These are phyloP conservation scores for Alternaria dauci DNA, from an alignment of 2,329 filamentous ascomycete species.

Conservation along the genomic window DNA sequence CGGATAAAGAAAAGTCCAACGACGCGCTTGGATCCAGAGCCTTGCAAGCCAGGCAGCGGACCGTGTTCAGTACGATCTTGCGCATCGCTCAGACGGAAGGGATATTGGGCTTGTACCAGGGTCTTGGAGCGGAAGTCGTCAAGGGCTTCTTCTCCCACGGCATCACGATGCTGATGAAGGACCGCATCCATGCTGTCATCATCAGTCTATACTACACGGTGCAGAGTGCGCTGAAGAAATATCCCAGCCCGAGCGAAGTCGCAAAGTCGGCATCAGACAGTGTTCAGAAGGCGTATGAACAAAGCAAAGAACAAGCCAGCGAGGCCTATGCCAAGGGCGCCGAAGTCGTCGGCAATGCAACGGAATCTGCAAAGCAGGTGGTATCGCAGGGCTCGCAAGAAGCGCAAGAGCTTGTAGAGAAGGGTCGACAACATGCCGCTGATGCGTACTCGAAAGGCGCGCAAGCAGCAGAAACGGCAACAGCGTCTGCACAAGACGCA, in stretches of 20 bases:
- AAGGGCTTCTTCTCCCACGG: slow-evolving; percentile 89
- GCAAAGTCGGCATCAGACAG: slow-evolving; percentile 40
- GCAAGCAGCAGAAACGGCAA: slow-evolving; percentile 20
- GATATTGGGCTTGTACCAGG: slow-evolving; percentile 74
- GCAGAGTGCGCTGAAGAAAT: slow-evolving; percentile 57
- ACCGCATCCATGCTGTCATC: slow-evolving; percentile 75
- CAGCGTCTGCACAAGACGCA: slow-evolving; percentile 12
- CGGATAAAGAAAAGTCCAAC: slow-evolving; percentile 40
- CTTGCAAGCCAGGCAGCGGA: slow-evolving; percentile 50
- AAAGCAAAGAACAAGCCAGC: slow-evolving; percentile 41
- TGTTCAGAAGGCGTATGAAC: slow-evolving; percentile 42
- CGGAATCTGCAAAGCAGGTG: slow-evolving; percentile 37
- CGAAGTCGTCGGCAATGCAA: slow-evolving; percentile 36
- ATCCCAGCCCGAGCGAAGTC: slow-evolving; percentile 53
- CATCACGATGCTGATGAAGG: slow-evolving; percentile 86
- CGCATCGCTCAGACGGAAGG: slow-evolving; percentile 71
- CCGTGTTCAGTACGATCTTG: slow-evolving; percentile 70
- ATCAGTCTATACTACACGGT: slow-evolving; percentile 75
- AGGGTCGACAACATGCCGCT: slow-evolving; percentile 35
- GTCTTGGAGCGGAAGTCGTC: slow-evolving; percentile 76
- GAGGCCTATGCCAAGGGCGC: slow-evolving; percentile 34
- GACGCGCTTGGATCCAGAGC: slow-evolving; percentile 27
- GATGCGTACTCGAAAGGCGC: slow-evolving; percentile 18
- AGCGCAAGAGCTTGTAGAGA: slow-evolving; percentile 37
- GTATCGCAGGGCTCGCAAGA: slow-evolving; percentile 37